Evolutionary conservation across 2,329 filamentous ascomycete genomes (phyloP), one percentile per base, ranked within the genome.

Genomic region (Diplodia intermedia): DNA sequence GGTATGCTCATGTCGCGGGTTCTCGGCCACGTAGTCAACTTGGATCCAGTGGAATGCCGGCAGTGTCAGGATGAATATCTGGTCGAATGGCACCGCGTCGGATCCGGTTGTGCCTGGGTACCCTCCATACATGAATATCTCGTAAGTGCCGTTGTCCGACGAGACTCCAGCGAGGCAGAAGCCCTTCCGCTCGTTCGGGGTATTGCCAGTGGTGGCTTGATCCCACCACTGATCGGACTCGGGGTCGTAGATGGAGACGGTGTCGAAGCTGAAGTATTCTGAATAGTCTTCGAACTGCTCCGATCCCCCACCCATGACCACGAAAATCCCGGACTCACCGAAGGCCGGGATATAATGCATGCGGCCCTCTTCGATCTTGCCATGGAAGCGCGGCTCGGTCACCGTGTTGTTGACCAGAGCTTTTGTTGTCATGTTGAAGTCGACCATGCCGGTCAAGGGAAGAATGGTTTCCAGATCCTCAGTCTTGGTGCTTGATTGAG

Each of bases 1-100:
- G 29, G 67, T 69, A 12, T 63, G 62, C 15, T 40, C 66, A 14
- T 62, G 60, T 11, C 69, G 67, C 3, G 69, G 50, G 15, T 49
- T 5, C 2, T 47, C 9, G 14, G 62, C 47, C 1, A 36, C 23
- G 52, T 69, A 70, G 23, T 60, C 56, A 15, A 63, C 55, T n/a
- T 66, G 57, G 11, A 66, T 36, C 69, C 69, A 69, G 18, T 65
- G 63, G 38, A 70, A 70, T 1, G 67, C 63, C 1, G 69, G 69
- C 3, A 70, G 33, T n/a, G 62, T 69, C 1, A 70, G 36, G n/a
- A 70, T 63, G 54, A 54, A 70, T 4, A 69, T 54, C 23, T 68
- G 60, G 40, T 66, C 69, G 23, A 54, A 69, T 18, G 52, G 23
- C 23, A 54, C 26, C 14, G 52, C 52, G 14, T n/a, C 52, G 26